Evolutionary conservation across 2,329 filamentous ascomycete genomes (phyloP), one percentile per base, ranked within the genome.

Genomic region (Lachnellula subtilissima): DNA sequence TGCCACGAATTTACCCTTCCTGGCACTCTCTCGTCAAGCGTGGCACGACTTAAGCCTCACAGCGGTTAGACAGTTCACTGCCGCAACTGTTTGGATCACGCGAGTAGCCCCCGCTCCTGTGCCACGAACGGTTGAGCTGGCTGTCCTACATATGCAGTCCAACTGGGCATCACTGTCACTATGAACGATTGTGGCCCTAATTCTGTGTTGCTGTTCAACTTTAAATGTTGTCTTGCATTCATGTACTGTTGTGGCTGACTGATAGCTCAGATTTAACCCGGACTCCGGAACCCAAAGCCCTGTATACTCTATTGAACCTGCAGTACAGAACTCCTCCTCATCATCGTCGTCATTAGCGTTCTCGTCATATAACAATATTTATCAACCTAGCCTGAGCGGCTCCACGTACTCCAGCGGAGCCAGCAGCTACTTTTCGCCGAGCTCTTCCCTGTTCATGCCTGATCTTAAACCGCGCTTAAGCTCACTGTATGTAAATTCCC

Each of bases 391-490:
- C 43, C 55, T 69, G 59, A 69, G 57, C 61, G 62, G 65, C 49
- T 63, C 67, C 52, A 62, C 66, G 52, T 70, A 67, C 57, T 58
- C 67, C 19, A 66, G 64, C 58, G 63, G 64, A 49, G 58, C 62
- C 23, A 65, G 58, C 52, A 61, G 59, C 28, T 65, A 67, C 59
- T 71, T 64, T 61, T 61, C 65, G 48, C 64, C 66, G 43, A 62
- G 55, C 57, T 53, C 61, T 8, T 64, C 65, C n/a, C 40, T 64
- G 17, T 67, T 66, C 54, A 67, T 70, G 64, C 64, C 67, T 52
- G 69, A 71, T 60, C 60, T 69, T 48, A 70, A 70, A 56, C 68
- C 68, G 54, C 62, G 66, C 50, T 53, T 68, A 50, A 59, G 58
- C 57, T 65, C 67, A 37, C 57, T 68, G 69, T 71, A 68, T 53